Base-by-base conservation (phyloP, 306 rosid genomes). In the Notholithocarpus densiflorus region DNA sequence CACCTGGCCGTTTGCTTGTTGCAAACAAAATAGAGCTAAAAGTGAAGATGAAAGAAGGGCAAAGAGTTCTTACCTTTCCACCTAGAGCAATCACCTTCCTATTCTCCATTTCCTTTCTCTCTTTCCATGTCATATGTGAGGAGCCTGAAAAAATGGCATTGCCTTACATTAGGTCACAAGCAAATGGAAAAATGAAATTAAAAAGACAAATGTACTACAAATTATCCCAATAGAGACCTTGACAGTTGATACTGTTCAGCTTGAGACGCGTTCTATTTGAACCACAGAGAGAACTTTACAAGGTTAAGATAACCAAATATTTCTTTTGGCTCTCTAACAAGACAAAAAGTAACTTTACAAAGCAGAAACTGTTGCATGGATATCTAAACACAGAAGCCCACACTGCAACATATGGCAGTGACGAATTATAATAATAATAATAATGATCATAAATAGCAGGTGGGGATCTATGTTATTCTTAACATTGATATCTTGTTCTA, bases 101-200 rank as follows among this genome's bases (percentile, higher is more conserved):
- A 79, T 89, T 81, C 85, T 94, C 97, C 56, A 84, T 74, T 78
- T 85, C 89, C 79, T 94, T 94, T 72, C 87, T 87, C 75, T 92
- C 94, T 78, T 87, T 94, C 97, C 98, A 94, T 70, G 95, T 37
- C 97, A 92, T 90, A 83, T 90, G 91, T 0, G 88, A 85, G 78
- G 87, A 71, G 55, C 94, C 97, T 92, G 81, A 27, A 59, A 81
- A 81, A 71, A 71, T 69, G 14, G 54, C 71, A 80, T 40, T 23
- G 71, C 65, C 56, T 68, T 60, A 71, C 78, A 81, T 64, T 31
- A 62, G n/a, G 57, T 56, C 75, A 79, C 23, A 80, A 73, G 60
- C 24, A 68, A 69, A 40, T 43, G 31, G n/a, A 53, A 12, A 15
- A 48, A 26, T 3, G 53, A 79, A 45, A 82, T 56, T 20, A 56